Evolutionary conservation across 176 grass and related monocot genomes (phyloP), one percentile per base, ranked within the genome.

Genomic region (Saccharum officinarum): DNA sequence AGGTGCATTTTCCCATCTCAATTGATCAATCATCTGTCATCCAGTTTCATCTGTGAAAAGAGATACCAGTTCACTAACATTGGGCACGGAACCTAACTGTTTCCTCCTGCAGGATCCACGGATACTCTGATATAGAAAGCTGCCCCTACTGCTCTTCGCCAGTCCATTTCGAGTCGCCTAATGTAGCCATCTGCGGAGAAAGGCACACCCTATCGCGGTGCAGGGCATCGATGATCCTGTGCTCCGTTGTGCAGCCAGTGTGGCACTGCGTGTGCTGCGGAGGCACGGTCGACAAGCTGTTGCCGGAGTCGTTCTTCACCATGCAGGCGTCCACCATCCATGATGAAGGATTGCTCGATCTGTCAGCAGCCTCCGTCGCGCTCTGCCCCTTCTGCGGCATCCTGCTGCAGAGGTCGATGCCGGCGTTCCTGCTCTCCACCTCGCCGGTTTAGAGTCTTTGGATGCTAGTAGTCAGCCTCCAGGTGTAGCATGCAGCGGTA

Each of bases 221-320:
- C 59, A 77, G 47, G 0, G 85, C 87, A 30, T 95, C 95, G 0
- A 95, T 98, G 92, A 68, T 63, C 44, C 30, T 94, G 64, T 90
- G 92, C 69, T 92, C 89, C 9, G 70, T 92, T 38, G 33, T 52
- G 10, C 33, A 76, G n/a, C 90, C 92, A 13, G 54, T 75, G 61
- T 94, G 92, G 92, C 89, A 89, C 82, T 94, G 92, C 82, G 73
- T 87, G 8, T 94, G 84, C 80, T 94, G 92, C 18, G 76, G 77
- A 40, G 81, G 92, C 73, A 84, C 50, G 74, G 75, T 89, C n/a
- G 82, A 87, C 33, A 92, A 90, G 68, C 67, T 92, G 55, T 55
- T 85, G 80, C 84, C 89, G 12, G 39, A 80, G 60, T 28, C 77
- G 3, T 90, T 94, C 67, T 94, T 94, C 74, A 79, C 49, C 20